These are phyloP conservation scores for Evansstolkia leycettana DNA, from an alignment of 495 filamentous ascomycete species.

Conservation along the genomic window DNA sequence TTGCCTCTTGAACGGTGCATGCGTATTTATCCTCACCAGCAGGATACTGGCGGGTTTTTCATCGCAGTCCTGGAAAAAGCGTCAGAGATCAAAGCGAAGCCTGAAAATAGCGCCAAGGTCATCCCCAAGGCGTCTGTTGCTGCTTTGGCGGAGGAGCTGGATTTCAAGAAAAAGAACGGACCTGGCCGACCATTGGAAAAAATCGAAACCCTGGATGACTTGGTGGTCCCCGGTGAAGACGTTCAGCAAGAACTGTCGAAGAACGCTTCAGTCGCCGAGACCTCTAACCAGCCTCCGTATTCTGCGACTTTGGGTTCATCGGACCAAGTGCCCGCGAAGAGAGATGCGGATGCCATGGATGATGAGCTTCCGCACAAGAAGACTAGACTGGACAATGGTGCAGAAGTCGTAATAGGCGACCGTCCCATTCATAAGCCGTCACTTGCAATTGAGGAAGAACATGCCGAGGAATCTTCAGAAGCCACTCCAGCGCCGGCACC, in stretches of 20 bases:
- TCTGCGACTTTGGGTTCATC: conserved; percentile 20
- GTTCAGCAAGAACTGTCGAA: conserved; percentile 26
- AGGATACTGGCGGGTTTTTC: conserved; percentile 96
- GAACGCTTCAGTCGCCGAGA: conserved; percentile 30
- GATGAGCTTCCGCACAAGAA: conserved; percentile 33
- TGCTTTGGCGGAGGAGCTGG: conserved; percentile 42
- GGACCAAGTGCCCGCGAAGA: conserved; percentile 17
- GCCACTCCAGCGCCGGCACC: conserved; percentile 19
- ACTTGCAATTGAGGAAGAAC: conserved; percentile 27
- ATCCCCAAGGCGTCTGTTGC: conserved; percentile 39
- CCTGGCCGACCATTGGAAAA: conserved; percentile 29
- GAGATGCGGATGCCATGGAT: conserved; percentile 28
- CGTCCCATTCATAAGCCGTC: conserved; percentile 38
- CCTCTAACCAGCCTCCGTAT: conserved; percentile 27
- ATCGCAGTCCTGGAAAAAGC: conserved; percentile 89
- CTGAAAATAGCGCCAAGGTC: conserved; percentile 54
- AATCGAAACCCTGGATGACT: conserved; percentile 36
- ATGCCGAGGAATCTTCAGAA: conserved; percentile 21
- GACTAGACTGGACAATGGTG: conserved; percentile 33
- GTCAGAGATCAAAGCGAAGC: conserved; percentile 72
- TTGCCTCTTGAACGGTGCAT: conserved; percentile 85
- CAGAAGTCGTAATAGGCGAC: conserved; percentile 32
- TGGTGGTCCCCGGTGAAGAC: conserved; percentile 25
- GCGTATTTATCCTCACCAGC: conserved; percentile 85
- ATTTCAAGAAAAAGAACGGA: conserved; percentile 31